Conservation (phyloP, 2,329 filamentous ascomycete genomes). For the Macrophomina phaseolina region DNA sequence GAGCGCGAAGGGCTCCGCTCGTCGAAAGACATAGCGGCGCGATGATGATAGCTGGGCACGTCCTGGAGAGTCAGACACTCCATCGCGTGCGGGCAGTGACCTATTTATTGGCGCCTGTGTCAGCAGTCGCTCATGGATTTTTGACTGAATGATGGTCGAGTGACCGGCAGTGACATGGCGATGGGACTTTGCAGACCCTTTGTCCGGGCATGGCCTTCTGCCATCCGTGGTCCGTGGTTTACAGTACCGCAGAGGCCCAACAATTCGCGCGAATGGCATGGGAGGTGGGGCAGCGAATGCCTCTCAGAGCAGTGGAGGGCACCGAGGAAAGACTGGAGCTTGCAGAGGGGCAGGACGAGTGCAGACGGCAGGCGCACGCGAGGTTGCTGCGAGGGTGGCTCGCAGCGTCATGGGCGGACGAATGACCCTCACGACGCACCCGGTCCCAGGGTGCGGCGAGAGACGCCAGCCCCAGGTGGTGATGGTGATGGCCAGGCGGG, state of each 20-base stretch:
- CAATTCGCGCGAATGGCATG: neutral
- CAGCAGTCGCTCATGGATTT: neutral
- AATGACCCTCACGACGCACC: neutral
- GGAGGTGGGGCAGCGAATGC: neutral
- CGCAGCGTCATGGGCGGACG: neutral
- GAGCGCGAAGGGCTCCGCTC: neutral
- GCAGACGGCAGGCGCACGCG: neutral
- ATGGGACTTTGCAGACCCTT: neutral
- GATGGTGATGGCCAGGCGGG: neutral
- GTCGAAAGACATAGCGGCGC: conserved; percentile 1
- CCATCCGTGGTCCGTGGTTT: neutral
- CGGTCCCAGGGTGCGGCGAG: neutral
- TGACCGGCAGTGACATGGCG: neutral
- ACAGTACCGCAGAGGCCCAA: neutral
- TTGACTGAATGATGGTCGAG: neutral
- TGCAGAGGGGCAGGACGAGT: neutral
- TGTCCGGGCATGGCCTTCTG: neutral
- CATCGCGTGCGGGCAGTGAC: conserved; percentile 32
- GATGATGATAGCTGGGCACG: conserved; percentile 34
- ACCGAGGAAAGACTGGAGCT: neutral
- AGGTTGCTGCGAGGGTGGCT: neutral
- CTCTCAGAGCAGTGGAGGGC: neutral
- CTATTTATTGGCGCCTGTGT: neutral
- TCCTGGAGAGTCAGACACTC: conserved; percentile 48
- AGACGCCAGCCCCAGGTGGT: neutral